Conservation (phyloP, 106 monocot species). For the Dendrobium chrysotoxum region DNA sequence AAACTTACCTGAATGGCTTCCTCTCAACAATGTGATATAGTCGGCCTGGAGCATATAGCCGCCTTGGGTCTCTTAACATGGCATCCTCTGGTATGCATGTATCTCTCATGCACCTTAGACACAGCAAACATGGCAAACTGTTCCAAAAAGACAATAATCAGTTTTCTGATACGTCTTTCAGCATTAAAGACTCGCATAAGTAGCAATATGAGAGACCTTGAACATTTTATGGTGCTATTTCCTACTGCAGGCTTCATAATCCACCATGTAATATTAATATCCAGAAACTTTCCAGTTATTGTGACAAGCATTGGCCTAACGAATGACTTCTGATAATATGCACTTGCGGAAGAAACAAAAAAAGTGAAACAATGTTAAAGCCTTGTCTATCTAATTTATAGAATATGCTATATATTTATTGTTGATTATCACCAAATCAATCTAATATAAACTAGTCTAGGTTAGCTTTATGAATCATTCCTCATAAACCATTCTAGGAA, state of each 20-base stretch:
- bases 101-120: conserved; percentile 72
- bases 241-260: neutral
- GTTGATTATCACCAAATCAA: no score
- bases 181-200: neutral
- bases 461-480: neutral
- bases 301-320: neutral
- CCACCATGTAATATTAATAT: neutral
- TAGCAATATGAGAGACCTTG: neutral
- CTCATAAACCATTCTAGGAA: neutral
- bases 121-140: conserved; percentile 87
- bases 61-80: conserved; percentile 69
- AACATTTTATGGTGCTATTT: neutral
- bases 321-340: neutral
- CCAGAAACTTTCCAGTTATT: neutral
- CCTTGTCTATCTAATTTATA: neutral
- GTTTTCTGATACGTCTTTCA: neutral
- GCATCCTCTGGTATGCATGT: conserved; percentile 67
- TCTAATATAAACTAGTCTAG: neutral
- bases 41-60: conserved; percentile 88
- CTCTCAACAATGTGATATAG: conserved; percentile 94
- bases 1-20: conserved; percentile 73
- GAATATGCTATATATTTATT: neutral
- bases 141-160: conserved; percentile 3
- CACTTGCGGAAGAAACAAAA: neutral
- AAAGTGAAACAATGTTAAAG: no score